Evolutionary conservation across 176 grass and related monocot genomes (phyloP), one percentile per base, ranked within the genome.

Genomic region (Lolium multiflorum): DNA sequence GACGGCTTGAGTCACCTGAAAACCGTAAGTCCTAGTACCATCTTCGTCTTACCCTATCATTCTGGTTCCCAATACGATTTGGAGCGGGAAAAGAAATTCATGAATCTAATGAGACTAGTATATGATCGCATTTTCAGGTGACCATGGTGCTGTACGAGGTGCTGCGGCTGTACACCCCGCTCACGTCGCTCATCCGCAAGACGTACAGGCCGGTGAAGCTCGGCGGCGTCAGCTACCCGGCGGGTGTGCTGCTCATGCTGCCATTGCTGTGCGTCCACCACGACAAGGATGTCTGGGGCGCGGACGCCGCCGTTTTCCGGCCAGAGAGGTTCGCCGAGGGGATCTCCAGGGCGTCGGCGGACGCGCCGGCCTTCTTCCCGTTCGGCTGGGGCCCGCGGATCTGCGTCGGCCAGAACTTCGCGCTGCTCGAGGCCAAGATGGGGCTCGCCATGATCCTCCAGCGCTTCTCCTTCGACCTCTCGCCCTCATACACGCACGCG

Each of bases 61-160:
- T 37, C 51, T 37, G 17, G 5, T 12, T 9, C 17, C 66, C 41
- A 7, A 0, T 28, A 43, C 16, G 35, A n/a, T 20, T 20, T 65
- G 14, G 61, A 60, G 57, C 20, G 9, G 20, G 58, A 48, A 10
- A 11, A 48, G 41, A 48, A 48, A 48, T 48, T 48, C 58, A 61
- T 61, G n/a, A 24, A 61, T 61, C 21, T 4, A 35, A 35, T 35
- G 31, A 61, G n/a, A 65, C 74, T 77, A 39, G 21, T 58, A 18
- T 18, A 35, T 35, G 31, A 35, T 35, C 31, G 31, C 31, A 18
- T n/a, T 57, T 24, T 66, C 87, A 94, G 90, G 90, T 95, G 72
- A 92, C 93, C 0, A 92, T 95, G 95, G 90, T 98, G 65, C 63
- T 98, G 37, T 87, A 98, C 21, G 93, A 98, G 85, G 95, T 98